phyloP scores from a whole-genome alignment of 2,329 filamentous ascomycete genomes.

The Xylaria sp. region DNA sequence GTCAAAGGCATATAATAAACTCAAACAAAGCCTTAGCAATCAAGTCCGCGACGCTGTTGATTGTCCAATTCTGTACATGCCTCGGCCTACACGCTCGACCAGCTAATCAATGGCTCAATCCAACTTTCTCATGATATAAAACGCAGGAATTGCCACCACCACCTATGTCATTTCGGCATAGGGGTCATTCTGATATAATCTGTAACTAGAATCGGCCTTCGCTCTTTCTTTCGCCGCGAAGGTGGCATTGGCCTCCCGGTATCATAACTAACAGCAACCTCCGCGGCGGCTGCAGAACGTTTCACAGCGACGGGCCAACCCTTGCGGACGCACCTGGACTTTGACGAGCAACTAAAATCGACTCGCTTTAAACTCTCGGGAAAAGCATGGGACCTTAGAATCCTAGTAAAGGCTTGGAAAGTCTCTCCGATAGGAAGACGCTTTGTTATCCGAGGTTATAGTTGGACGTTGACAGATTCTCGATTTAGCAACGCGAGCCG shows the following conservation, averaged over 20 bases:
- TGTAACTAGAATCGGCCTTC: constrained; percentile 2
- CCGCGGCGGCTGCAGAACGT: neutral
- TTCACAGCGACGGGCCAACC: constrained; percentile 22
- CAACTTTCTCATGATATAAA: neutral
- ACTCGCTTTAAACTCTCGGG: constrained; percentile 20
- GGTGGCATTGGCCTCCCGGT: neutral
- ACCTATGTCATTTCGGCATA: neutral
- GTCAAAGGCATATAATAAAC: neutral
- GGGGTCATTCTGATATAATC: constrained; percentile 6
- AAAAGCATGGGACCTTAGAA: constrained; percentile 1
- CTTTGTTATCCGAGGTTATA: neutral
- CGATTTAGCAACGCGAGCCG: neutral
- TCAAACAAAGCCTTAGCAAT: constrained; percentile 2
- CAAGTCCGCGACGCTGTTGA: neutral
- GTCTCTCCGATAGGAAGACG: neutral
- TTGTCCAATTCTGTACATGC: neutral
- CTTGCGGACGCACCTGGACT: constrained; percentile 21
- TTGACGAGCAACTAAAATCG: constrained; percentile 18
- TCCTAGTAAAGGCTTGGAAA: constrained; percentile 14
- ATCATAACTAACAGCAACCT: neutral
- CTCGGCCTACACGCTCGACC: neutral
- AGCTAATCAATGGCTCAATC: neutral
- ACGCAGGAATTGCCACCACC: neutral
- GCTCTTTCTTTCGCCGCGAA: constrained; percentile 6
- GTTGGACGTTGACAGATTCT: constrained; percentile 13